Evolutionary conservation across 169 alveolate genomes (phyloP).

Genomic region (Perkinsus chesapeaki): DNA sequence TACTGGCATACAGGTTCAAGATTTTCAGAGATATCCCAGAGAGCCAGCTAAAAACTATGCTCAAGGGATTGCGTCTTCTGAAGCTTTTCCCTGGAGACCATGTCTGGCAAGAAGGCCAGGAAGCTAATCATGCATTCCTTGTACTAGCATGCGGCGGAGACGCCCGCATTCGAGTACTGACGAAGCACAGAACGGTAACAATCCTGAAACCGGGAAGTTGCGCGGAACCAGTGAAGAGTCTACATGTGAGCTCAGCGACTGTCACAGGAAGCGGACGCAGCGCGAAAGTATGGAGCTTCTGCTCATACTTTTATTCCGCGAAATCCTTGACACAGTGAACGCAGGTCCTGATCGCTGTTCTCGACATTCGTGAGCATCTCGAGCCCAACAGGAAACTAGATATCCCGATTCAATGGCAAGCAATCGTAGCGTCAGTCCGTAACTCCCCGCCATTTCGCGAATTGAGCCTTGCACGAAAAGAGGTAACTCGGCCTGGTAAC

Average conservation of each 20-base stretch:
- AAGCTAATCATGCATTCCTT: neutral
- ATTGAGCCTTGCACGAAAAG: neutral
- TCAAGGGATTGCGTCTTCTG: neutral
- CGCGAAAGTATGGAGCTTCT: neutral
- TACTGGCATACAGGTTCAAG: neutral
- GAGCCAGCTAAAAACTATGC: neutral
- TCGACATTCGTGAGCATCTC: neutral
- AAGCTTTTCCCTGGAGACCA: neutral
- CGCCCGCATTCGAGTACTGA: neutral
- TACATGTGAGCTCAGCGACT: neutral
- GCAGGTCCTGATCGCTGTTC: neutral
- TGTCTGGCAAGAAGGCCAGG: neutral
- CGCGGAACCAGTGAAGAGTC: neutral
- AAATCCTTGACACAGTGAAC: too few relatives aligned
- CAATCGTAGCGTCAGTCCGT: neutral
- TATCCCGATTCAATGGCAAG: neutral
- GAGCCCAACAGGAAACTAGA: neutral
- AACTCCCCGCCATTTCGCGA: neutral
- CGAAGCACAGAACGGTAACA: neutral
- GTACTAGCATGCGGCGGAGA: neutral
- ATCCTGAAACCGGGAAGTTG: neutral
- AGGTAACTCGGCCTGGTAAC: neutral
- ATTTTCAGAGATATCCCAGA: neutral
- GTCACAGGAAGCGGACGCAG: neutral
- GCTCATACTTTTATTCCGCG: too few relatives aligned